Evolutionary conservation across 2,329 filamentous ascomycete genomes (phyloP).

Genomic region (Emergomyces africanus): DNA sequence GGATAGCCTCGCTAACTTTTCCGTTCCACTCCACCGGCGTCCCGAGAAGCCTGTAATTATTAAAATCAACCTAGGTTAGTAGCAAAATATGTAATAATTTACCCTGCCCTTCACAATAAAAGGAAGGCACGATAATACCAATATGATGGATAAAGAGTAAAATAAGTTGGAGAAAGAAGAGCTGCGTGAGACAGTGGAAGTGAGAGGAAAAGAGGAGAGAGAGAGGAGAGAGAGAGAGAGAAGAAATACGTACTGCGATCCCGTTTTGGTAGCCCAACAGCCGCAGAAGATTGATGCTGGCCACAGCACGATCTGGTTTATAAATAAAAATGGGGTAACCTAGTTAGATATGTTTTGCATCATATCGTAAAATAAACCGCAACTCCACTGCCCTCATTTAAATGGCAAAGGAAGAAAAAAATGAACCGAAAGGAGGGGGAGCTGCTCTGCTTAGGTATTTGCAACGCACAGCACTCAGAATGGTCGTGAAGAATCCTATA

Average conservation of each 20-base stretch:
- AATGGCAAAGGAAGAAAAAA: background rate
- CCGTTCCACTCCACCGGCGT: constrained; percentile 41
- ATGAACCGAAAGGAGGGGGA: background rate
- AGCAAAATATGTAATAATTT: background rate
- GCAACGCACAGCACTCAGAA: constrained; percentile 39
- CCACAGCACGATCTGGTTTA: constrained; percentile 39
- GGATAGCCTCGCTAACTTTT: constrained; percentile 38
- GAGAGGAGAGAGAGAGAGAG: background rate
- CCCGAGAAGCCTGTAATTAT: constrained; percentile 35
- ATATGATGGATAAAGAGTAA: background rate
- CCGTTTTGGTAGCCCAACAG: constrained; percentile 42
- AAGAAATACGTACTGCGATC: constrained; percentile 39
- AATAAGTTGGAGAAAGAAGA: background rate
- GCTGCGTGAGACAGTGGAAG: too few species aligned
- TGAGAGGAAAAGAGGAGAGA: too few species aligned
- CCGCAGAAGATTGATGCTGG: constrained; percentile 44
- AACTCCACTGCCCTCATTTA: background rate
- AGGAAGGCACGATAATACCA: background rate
- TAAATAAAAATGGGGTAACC: background rate
- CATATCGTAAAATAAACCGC: background rate
- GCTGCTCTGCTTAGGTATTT: background rate
- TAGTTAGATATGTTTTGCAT: background rate
- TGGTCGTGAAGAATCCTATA: constrained; percentile 32
- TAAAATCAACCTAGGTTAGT: constrained; percentile 7
- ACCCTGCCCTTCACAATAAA: background rate